Percentiles rank a stretch among this genome's conserved stretches.
Conservation (phyloP, 1,139 yeast species). For the Hansenula lynferdii region DNA sequence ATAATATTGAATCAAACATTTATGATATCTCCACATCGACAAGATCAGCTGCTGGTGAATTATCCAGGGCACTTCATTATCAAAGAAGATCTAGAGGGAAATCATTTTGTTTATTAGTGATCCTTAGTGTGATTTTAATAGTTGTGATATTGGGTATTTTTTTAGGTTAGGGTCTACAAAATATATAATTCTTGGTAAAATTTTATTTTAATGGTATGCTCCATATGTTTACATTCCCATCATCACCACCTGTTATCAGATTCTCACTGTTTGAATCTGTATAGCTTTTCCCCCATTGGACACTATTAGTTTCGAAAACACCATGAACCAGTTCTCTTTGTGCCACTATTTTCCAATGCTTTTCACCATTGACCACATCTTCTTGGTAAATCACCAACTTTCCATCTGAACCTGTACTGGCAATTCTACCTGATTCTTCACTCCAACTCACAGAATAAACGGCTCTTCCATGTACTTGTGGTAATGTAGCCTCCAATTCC, state of each 20-base stretch:
- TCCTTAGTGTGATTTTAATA: constrained; percentile 48
- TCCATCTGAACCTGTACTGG: constrained; percentile 88
- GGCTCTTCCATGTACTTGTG: constrained; percentile 63
- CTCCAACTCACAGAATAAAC: constrained; percentile 88
- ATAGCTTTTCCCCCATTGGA: constrained; percentile 57
- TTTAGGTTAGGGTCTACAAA: constrained; percentile 19
- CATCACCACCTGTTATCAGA: constrained; percentile 86
- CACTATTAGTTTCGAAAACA: constrained; percentile 71
- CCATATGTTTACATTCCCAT: constrained; percentile 78
- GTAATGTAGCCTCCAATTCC: constrained; percentile 62
- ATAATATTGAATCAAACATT: constrained; percentile 83
- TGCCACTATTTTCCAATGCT: constrained; percentile 54
- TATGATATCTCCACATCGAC: constrained; percentile 64
- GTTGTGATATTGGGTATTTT: constrained; percentile 43
- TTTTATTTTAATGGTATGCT: constrained; percentile 13
- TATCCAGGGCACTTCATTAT: constrained; percentile 71
- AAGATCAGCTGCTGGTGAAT: constrained; percentile 64
- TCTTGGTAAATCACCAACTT: constrained; percentile 63
- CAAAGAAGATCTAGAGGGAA: constrained; percentile 72
- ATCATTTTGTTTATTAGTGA: constrained; percentile 65
- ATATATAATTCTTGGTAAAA: no score
- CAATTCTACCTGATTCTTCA: constrained; percentile 57
- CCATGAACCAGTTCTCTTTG: constrained; percentile 65
- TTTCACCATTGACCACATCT: constrained; percentile 12
- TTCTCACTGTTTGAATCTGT: constrained; percentile 32